Conservation (phyloP, 129 eudicot species). For the Helianthus annuus region DNA sequence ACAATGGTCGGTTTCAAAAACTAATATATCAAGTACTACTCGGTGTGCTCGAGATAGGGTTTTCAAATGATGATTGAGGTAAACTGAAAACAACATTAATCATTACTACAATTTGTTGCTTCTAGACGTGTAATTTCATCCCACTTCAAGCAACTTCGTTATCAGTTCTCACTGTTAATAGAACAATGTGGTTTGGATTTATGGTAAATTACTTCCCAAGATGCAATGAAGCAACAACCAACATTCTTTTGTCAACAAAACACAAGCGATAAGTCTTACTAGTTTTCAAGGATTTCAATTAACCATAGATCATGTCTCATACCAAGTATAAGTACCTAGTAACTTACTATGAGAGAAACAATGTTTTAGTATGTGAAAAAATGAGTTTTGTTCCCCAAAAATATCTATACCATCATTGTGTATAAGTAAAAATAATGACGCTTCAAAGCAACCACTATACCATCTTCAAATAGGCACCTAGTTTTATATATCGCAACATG, state of each 20-base stretch:
- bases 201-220: background rate
- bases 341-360: background rate
- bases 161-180: background rate
- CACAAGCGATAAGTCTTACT: background rate
- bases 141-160: too few species aligned
- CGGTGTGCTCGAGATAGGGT: too few species aligned
- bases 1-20: background rate
- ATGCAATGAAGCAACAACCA: background rate
- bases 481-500: too few species aligned
- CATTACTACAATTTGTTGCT: too few species aligned
- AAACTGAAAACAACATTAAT: too few species aligned
- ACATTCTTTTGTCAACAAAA: background rate
- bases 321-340: background rate
- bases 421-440: too few species aligned
- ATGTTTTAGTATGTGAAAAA: background rate
- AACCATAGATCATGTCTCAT: background rate
- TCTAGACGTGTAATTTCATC: too few species aligned
- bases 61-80: too few species aligned
- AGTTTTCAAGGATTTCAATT: background rate
- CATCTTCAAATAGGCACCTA: too few species aligned
- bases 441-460: too few species aligned
- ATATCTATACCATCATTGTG: too few species aligned
- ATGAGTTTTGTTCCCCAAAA: background rate
- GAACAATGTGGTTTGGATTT: background rate
- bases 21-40: too few species aligned